A percentile compares a stretch with the other conserved stretches of the same genome.
These are phyloP conservation scores for Thermothielavioides terrestris DNA, from an alignment of 495 filamentous ascomycete genomes.

Conservation along the genomic window DNA sequence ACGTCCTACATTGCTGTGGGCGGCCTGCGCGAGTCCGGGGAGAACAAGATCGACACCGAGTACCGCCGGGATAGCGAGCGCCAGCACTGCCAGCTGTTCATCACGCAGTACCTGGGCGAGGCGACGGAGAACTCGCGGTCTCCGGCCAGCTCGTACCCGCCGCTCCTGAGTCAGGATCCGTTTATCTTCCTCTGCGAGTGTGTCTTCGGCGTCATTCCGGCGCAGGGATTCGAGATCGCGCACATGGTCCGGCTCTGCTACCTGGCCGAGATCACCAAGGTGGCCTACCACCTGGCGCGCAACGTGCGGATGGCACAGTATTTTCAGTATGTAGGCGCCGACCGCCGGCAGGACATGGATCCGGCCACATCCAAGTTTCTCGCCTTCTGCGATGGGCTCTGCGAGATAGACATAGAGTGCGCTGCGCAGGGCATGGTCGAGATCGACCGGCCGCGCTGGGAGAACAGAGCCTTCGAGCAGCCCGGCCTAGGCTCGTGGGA, in stretches of 20 bases:
- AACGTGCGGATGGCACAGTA: slow-evolving; percentile 33
- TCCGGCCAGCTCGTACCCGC: slow-evolving; percentile 44
- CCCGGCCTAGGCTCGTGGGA: slow-evolving; percentile 34
- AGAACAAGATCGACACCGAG: slow-evolving; percentile 56
- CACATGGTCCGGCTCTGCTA: slow-evolving; percentile 86
- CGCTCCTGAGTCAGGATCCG: slow-evolving; percentile 67
- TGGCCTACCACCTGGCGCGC: slow-evolving; percentile 45
- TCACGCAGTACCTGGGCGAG: slow-evolving; percentile 41
- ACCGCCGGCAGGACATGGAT: slow-evolving; percentile 23
- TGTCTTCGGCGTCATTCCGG: slow-evolving; percentile 47
- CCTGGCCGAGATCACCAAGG: slow-evolving; percentile 82
- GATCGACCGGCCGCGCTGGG: slow-evolving; percentile 8
- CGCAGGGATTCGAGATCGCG: slow-evolving; percentile 58
- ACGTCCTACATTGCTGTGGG: slow-evolving; percentile 76
- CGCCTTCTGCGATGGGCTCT: slow-evolving; percentile 33
- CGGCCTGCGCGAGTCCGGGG: slow-evolving; percentile 48
- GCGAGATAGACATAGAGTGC: slow-evolving; percentile 23
- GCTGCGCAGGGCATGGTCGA: slow-evolving; percentile 3
- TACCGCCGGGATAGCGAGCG: slow-evolving; percentile 60
- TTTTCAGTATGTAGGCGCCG: slow-evolving; percentile 27
- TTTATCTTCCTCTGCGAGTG: slow-evolving; percentile 84
- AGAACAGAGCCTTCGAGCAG: slow-evolving; percentile 36
- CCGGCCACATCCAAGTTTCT: slow-evolving; percentile 36
- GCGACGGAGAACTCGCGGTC: slow-evolving; percentile 17
- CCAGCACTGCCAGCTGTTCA: slow-evolving; percentile 72